Evolutionary conservation across 202 grass and related monocot genomes (phyloP), one percentile per base, ranked within the genome.

Genomic region (Elaeis oleifera): DNA sequence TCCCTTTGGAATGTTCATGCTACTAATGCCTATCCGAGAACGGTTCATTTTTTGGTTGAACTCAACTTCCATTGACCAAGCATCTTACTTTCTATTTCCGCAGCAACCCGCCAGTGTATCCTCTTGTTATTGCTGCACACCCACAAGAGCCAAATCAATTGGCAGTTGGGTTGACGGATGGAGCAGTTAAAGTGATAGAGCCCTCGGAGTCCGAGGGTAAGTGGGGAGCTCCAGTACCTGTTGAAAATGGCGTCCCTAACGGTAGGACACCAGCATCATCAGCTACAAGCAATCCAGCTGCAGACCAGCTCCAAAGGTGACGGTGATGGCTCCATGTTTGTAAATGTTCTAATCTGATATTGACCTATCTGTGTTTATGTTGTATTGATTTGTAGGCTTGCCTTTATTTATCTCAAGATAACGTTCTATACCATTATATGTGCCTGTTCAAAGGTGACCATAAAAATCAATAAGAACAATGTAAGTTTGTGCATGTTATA

Each of bases 61-160:
- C 36, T 44, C 36, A 44, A 44, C 36, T 13, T 44, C 11, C 36
- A 31, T 59, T 63, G 11, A 50, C 31, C 7, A 23, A 23, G 19
- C 4, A 16, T n/a, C 60, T 21, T 6, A 31, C 28, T 31, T 71
- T 54, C 54, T 51, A 23, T 55, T 19, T 29, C 6, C 63, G 69
- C 64, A 70, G 78, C 65, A 68, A 56, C 51, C 9, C 53, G 3
- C 51, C 51, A 23, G 29, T 15, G 3, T 36, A 48, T 56, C 52
- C 65, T 16, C 65, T 68, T 23, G 51, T 68, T 5, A 23, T 68
- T 4, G 26, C 65, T 2, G 53, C 65, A 5, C 65, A 68, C 8
- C 65, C 65, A 3, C 28, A 21, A 17, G 65, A 68, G 24, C 51
- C 65, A 56, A 56, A 68, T 56, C 65, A 68, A 56, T 44, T 68